Evolutionary conservation across 306 rosid genomes (phyloP).

Genomic region (Trifolium dubium): DNA sequence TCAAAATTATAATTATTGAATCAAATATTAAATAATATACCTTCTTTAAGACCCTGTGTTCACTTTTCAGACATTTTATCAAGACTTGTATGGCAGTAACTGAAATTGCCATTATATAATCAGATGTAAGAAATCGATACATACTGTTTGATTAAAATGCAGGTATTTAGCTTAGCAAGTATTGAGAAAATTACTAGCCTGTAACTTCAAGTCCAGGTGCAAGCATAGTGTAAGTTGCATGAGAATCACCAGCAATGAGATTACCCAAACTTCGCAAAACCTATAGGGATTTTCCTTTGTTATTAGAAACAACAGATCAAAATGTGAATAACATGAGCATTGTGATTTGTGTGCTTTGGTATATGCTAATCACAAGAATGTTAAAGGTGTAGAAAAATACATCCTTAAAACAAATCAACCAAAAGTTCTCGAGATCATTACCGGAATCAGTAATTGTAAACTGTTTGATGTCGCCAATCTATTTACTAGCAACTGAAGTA

Average conservation of each 20-base stretch:
- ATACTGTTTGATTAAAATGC: conserved; percentile 26
- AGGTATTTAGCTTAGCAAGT: conserved; percentile 23
- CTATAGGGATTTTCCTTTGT: conserved; percentile 55
- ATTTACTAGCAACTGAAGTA: conserved; percentile 78
- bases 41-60: conserved; percentile 92
- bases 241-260: conserved; percentile 87
- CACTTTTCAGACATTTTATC: conserved; percentile 79
- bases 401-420: conserved; percentile 22
- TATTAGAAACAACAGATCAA: conserved; percentile 38
- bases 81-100: conserved; percentile 68
- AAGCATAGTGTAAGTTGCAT: conserved; percentile 56
- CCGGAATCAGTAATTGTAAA: conserved; percentile 92
- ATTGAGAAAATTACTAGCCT: conserved; percentile 59
- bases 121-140: conserved; percentile 6
- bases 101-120: conserved; percentile 51
- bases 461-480: conserved; percentile 77
- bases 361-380: conserved; percentile 27
- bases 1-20: conserved; percentile 26
- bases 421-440: conserved; percentile 41
- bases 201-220: conserved; percentile 78
- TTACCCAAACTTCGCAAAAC: conserved; percentile 92
- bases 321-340: conserved; percentile 8
- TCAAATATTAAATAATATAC: conserved; percentile 45
- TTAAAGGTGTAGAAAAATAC: conserved; percentile 14
- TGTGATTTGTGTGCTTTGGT: conserved; percentile 20